Conservation (phyloP, 345 rosid genomes). For the Rhizophora apiculata region DNA sequence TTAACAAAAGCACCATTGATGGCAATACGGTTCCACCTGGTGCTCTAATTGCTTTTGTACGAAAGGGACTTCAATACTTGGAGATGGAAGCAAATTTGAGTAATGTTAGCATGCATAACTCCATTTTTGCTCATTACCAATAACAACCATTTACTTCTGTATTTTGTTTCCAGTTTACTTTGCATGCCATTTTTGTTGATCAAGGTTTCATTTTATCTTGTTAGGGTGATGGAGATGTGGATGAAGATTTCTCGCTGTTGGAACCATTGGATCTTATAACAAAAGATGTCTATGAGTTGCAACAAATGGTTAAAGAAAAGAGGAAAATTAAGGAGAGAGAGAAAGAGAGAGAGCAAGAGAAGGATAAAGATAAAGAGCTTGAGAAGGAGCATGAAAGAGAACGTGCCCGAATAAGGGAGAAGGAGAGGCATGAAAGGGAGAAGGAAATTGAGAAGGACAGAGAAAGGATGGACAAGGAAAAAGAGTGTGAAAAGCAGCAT, state of each 20-base stretch:
- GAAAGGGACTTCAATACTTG: slow-evolving; percentile 91
- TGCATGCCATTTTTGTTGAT: slow-evolving; percentile 28
- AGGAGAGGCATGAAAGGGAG: too few relatives aligned
- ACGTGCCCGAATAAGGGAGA: background rate
- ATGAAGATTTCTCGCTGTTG: slow-evolving; percentile 93
- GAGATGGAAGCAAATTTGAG: slow-evolving; percentile 97
- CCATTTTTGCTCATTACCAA: slow-evolving; percentile 12
- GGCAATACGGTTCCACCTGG: slow-evolving; percentile 96
- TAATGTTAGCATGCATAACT: slow-evolving; percentile 52
- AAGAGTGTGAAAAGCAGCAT: slow-evolving; percentile 58
- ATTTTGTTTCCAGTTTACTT: slow-evolving; percentile 1
- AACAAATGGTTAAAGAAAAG: slow-evolving; percentile 71
- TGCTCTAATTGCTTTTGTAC: slow-evolving; percentile 86
- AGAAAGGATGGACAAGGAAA: too few relatives aligned
- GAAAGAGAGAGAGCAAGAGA: slow-evolving; percentile 14
- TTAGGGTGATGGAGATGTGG: slow-evolving; percentile 76
- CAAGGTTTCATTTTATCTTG: slow-evolving; percentile 34
- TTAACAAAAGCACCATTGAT: slow-evolving; percentile 77
- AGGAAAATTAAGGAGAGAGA: slow-evolving; percentile 44
- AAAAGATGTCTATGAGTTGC: slow-evolving; percentile 76
- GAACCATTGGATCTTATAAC: slow-evolving; percentile 96
- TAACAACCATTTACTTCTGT: slow-evolving; percentile 1
- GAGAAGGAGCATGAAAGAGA: background rate
- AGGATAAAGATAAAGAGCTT: background rate
- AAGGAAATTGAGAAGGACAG: too few relatives aligned